Evolutionary conservation across 345 rosid species (phyloP).

Genomic region (Aquilaria malaccensis): DNA sequence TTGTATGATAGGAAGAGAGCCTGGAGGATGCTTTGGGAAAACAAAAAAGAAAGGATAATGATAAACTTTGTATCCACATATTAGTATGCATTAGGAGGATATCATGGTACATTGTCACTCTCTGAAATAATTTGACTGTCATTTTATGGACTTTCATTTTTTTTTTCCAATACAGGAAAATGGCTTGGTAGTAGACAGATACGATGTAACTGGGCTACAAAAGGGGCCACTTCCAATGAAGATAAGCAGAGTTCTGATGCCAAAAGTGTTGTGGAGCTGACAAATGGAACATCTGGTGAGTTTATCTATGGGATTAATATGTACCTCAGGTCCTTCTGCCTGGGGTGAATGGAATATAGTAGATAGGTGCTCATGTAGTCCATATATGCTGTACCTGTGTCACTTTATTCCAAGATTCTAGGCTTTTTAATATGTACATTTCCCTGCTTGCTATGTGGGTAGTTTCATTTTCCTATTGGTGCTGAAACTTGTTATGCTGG

Average conservation of each 20-base stretch:
- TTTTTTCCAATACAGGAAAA: constrained; percentile 44
- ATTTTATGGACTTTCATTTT: neutral
- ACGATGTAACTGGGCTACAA: constrained; percentile 94
- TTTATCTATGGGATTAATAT: neutral
- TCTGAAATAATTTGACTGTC: neutral
- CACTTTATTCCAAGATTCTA: neutral
- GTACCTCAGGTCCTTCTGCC: too few relatives aligned
- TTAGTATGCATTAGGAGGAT: too few relatives aligned
- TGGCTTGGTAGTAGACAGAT: constrained; percentile 93
- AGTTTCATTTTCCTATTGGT: neutral
- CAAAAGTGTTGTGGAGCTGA: constrained; percentile 70
- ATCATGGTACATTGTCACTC: neutral
- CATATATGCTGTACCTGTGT: neutral
- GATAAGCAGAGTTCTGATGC: constrained; percentile 69
- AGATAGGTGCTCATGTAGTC: neutral
- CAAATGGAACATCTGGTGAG: constrained; percentile 79
- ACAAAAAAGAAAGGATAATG: too few relatives aligned
- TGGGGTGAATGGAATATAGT: neutral
- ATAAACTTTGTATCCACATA: too few relatives aligned
- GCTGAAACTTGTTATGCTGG: neutral
- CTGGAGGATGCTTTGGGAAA: too few relatives aligned
- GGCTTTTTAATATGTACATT: too few relatives aligned
- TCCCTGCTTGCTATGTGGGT: neutral
- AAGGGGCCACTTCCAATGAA: constrained; percentile 65
- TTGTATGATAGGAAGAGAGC: too few relatives aligned